These are phyloP conservation scores for Blastobotrys illinoisensis DNA, from an alignment of 1,139 yeast genomes.

Conservation along the genomic window DNA sequence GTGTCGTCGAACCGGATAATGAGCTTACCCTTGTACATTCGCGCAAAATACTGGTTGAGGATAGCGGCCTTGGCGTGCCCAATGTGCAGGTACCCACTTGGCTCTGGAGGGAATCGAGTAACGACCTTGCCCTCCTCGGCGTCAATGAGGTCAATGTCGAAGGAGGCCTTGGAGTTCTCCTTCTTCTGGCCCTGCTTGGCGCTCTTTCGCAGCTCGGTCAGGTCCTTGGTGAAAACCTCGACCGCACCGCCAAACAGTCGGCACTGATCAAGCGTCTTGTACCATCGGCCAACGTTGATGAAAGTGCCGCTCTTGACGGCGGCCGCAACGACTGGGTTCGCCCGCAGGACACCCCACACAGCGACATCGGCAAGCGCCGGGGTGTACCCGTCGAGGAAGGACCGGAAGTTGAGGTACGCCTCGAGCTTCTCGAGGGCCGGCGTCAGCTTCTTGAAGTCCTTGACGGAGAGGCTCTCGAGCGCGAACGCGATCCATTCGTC, in stretches of 20 bases:
- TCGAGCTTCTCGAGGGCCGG: slow-evolving; percentile 76
- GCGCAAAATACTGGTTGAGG: slow-evolving; percentile 91
- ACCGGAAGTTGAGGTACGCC: slow-evolving; percentile 75
- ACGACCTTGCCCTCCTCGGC: slow-evolving; percentile 93
- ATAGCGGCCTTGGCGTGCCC: slow-evolving; percentile 98
- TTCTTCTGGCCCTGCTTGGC: slow-evolving; percentile 50
- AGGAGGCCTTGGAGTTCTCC: slow-evolving; percentile 66
- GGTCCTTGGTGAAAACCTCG: slow-evolving; percentile 59
- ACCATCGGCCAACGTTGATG: slow-evolving; percentile 91
- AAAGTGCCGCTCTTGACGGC: slow-evolving; percentile 79
- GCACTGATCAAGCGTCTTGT: slow-evolving; percentile 65
- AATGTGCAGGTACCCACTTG: slow-evolving; percentile 90
- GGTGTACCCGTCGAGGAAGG: slow-evolving; percentile 64
- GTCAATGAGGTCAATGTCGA: slow-evolving; percentile 84
- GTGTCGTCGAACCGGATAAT: slow-evolving; percentile 96
- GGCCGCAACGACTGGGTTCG: slow-evolving; percentile 89
- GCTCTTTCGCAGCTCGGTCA: slow-evolving; percentile 68
- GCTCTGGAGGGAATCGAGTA: slow-evolving; percentile 93
- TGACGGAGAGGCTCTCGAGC: slow-evolving; percentile 60
- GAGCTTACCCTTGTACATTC: slow-evolving; percentile 87
- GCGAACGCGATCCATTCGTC: slow-evolving; percentile 65
- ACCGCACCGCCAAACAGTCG: slow-evolving; percentile 64
- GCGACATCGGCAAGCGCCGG: slow-evolving; percentile 77
- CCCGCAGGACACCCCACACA: slow-evolving; percentile 89
- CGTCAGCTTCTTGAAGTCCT: slow-evolving; percentile 83